Percentiles rank a stretch among this genome's conserved stretches.
Conservation (phyloP, 78 protist species). For the Guillardia theta region DNA sequence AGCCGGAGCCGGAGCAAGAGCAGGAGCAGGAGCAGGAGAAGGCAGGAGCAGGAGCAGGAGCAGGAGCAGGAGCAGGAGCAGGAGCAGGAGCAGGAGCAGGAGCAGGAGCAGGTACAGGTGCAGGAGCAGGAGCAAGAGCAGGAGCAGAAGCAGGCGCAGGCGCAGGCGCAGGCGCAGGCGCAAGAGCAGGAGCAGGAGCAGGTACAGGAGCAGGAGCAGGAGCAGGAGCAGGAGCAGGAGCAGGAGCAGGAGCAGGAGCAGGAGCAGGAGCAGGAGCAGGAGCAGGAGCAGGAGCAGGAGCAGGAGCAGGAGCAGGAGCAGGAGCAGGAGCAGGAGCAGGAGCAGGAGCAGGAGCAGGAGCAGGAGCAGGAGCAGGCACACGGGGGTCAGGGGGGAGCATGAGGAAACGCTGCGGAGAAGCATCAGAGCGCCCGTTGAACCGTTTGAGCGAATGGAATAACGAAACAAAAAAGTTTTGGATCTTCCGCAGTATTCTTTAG, state of each 20-base stretch:
- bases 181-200: neutral
- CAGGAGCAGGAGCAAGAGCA: neutral
- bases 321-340: no score
- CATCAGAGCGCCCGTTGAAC: no score
- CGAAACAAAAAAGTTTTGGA: no score
- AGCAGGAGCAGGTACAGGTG: neutral
- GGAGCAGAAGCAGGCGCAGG: neutral
- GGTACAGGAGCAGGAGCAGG: neutral
- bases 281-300: no score
- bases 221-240: neutral
- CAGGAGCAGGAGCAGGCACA: no score
- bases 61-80: neutral
- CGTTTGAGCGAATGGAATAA: no score
- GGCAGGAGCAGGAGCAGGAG: neutral
- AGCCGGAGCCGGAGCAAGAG: no score
- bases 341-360: no score
- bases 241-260: neutral
- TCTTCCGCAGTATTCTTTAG: no score
- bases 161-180: neutral
- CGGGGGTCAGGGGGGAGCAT: no score
- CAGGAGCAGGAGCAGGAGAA: neutral
- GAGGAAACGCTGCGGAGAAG: no score
- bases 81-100: neutral
- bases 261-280: neutral
- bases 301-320: no score